These are phyloP conservation scores for Boletus patriciae DNA, from an alignment of 768 basidiomycete species.

Conservation along the genomic window DNA sequence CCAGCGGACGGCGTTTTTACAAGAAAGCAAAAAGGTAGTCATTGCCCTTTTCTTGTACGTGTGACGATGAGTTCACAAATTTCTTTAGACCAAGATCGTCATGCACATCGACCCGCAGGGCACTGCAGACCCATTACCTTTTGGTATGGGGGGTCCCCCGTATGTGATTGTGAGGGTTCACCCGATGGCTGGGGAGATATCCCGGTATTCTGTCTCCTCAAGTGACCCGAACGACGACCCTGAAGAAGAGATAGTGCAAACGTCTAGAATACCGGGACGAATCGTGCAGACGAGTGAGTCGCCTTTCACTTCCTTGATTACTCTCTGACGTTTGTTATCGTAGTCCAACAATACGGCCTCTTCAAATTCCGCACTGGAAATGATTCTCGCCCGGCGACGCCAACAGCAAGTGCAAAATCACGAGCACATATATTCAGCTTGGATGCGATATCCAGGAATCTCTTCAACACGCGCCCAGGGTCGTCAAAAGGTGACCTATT, in stretches of 20 bases:
- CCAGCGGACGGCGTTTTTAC: slow-evolving; percentile 74
- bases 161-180: slow-evolving; percentile 81
- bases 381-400: slow-evolving; percentile 80
- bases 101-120: slow-evolving; percentile 82
- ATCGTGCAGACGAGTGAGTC: slow-evolving; percentile 80
- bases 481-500: slow-evolving; percentile 75
- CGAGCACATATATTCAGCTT: slow-evolving; percentile 84
- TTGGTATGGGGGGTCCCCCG: slow-evolving; percentile 67
- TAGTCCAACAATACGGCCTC: slow-evolving; percentile 86
- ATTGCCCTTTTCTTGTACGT: neutral
- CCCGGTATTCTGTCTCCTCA: slow-evolving; percentile 74
- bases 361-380: slow-evolving; percentile 84
- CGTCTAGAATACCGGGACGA: slow-evolving; percentile 65
- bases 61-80: slow-evolving; percentile 8
- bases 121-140: slow-evolving; percentile 72
- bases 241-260: slow-evolving; percentile 84
- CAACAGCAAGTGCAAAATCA: slow-evolving; percentile 70
- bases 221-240: slow-evolving; percentile 70
- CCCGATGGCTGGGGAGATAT: slow-evolving; percentile 80
- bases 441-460: slow-evolving; percentile 86
- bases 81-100: slow-evolving; percentile 75
- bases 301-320: neutral
- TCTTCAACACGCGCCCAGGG: slow-evolving; percentile 73
- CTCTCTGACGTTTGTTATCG: neutral
- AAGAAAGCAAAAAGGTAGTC: slow-evolving; percentile 75